These are phyloP conservation scores for Diaporthe sp. DNA, from an alignment of 2,329 filamentous ascomycete species.

Conservation along the genomic window DNA sequence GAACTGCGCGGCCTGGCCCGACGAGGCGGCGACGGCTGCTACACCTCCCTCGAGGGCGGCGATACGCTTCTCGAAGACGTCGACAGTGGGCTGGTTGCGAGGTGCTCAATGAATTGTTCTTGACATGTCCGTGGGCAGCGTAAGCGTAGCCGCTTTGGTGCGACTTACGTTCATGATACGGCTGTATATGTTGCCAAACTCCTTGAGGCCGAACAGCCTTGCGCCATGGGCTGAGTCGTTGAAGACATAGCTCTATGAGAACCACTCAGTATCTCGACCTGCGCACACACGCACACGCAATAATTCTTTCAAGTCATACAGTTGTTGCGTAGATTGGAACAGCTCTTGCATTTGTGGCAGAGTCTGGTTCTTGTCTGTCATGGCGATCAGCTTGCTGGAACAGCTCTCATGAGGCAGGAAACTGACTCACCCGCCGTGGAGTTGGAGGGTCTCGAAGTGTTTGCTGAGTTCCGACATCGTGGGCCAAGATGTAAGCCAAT, in stretches of 20 bases:
- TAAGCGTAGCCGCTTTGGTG: neutral
- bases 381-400: constrained; percentile 21
- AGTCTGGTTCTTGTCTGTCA: constrained; percentile 81
- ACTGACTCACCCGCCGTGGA: constrained; percentile 81
- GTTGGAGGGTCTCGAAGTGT: constrained; percentile 87
- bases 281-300: neutral
- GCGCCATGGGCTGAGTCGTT: constrained; percentile 97
- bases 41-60: constrained; percentile 95
- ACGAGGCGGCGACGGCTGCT: constrained; percentile 86
- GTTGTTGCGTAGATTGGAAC: constrained; percentile 97
- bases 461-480: constrained; percentile 65
- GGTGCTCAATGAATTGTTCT: neutral
- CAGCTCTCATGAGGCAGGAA: neutral
- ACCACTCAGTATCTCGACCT: constrained; percentile 40
- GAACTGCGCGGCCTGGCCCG: constrained; percentile 93
- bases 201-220: constrained; percentile 95
- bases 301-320: constrained; percentile 54
- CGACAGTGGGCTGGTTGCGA: constrained; percentile 83
- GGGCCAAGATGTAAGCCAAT: neutral
- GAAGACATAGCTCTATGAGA: constrained; percentile 84
- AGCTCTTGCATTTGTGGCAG: constrained; percentile 86
- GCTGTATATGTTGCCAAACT: constrained; percentile 98
- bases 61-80: constrained; percentile 96
- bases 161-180: constrained; percentile 89
- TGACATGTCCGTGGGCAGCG: neutral